phyloP scores from a whole-genome alignment of 139 green algal species.

The Chlorella sorokiniana region DNA sequence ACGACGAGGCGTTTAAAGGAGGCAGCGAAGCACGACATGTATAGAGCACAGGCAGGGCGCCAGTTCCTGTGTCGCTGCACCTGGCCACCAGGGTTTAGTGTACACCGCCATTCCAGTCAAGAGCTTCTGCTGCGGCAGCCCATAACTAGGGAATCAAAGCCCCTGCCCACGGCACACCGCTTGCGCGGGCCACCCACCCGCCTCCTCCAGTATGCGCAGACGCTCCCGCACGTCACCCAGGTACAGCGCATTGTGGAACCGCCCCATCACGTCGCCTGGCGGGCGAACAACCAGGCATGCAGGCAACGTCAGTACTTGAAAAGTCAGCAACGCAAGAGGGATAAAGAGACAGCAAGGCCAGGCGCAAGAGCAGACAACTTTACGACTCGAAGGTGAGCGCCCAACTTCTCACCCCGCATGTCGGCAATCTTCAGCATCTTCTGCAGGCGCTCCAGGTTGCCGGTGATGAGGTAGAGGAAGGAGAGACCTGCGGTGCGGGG shows the following conservation, averaged over 20 bases:
- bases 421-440: conserved; percentile 99
- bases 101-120: too few species aligned
- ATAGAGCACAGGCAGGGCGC: background rate
- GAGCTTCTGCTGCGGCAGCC: background rate
- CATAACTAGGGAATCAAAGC: background rate
- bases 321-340: too few species aligned
- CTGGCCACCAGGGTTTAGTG: background rate
- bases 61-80: background rate
- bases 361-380: too few species aligned
- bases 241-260: conserved; percentile 98
- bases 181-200: conserved; percentile 30
- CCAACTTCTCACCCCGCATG: conserved; percentile 69
- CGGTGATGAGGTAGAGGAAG: conserved; percentile 99
- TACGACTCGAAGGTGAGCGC: background rate
- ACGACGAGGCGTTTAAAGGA: too few species aligned
- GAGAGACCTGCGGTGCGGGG: conserved; percentile 77
- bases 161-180: background rate
- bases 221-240: conserved; percentile 90
- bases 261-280: conserved; percentile 91
- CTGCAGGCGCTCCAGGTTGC: conserved; percentile 88
- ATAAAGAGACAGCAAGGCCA: too few species aligned
- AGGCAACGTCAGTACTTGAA: too few species aligned
- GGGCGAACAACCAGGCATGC: too few species aligned
- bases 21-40: too few species aligned
- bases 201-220: conserved; percentile 85